phyloP scores from a whole-genome alignment of 257 asterid species.

The Ilex asprella region DNA sequence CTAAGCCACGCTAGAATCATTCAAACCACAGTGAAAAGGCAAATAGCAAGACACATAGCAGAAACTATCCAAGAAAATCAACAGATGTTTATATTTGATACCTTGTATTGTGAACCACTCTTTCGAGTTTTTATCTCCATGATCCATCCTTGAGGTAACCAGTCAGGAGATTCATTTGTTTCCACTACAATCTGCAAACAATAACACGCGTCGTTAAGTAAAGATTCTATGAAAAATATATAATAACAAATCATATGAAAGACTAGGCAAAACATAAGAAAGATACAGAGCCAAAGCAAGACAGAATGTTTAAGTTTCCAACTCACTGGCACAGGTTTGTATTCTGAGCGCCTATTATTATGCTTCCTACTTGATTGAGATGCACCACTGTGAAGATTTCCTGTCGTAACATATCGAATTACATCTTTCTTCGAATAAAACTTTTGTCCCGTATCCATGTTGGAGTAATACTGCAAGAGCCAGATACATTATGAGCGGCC shows the following conservation, averaged over 20 bases:
- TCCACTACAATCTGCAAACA: slow-evolving; percentile 23
- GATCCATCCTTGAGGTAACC: slow-evolving; percentile 66
- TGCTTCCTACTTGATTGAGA: slow-evolving; percentile 15
- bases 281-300: not conserved
- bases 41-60: too few relatives aligned
- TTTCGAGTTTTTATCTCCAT: slow-evolving; percentile 29
- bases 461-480: slow-evolving; percentile 39
- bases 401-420: slow-evolving; percentile 13
- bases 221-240: too few relatives aligned
- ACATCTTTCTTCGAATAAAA: slow-evolving; percentile 46
- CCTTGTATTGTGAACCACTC: slow-evolving; percentile 46
- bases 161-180: slow-evolving; percentile 25
- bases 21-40: too few relatives aligned
- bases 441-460: slow-evolving; percentile 36
- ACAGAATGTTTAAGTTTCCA: slow-evolving; percentile 4
- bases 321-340: slow-evolving; percentile 30
- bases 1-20: too few relatives aligned
- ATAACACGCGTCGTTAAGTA: not conserved
- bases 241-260: too few relatives aligned
- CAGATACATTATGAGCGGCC: slow-evolving; percentile 1
- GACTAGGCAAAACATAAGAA: too few relatives aligned
- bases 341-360: slow-evolving; percentile 15
- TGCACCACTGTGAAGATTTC: slow-evolving; percentile 19
- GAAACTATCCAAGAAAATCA: not conserved
- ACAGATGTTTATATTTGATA: slow-evolving; percentile 14